Conservation (phyloP, 2,329 filamentous ascomycete species). For the Aspergillus awamori region DNA sequence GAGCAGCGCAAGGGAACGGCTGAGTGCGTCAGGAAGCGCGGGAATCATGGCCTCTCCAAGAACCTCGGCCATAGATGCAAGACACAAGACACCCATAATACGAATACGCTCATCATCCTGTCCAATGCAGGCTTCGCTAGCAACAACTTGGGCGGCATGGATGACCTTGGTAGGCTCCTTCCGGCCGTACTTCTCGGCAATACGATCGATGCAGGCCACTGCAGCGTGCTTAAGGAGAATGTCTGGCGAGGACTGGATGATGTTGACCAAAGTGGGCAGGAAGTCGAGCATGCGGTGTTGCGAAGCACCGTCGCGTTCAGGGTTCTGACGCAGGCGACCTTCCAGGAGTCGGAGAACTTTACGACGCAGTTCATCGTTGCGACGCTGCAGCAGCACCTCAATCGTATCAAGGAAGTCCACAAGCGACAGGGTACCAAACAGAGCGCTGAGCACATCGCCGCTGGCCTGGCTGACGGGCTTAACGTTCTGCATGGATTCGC, state of each 20-base stretch:
- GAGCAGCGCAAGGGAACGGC: slow-evolving; percentile 72
- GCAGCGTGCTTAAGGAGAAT: slow-evolving; percentile 80
- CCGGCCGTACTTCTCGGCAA: slow-evolving; percentile 93
- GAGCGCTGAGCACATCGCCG: slow-evolving; percentile 72
- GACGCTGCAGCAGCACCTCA: slow-evolving; percentile 75
- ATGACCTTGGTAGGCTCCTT: slow-evolving; percentile 79
- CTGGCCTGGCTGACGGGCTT: slow-evolving; percentile 46
- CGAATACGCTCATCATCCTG: slow-evolving; percentile 72
- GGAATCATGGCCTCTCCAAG: slow-evolving; percentile 84
- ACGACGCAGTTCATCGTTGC: slow-evolving; percentile 73
- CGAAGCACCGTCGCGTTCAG: slow-evolving; percentile 68
- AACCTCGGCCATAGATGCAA: slow-evolving; percentile 87
- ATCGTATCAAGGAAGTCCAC: slow-evolving; percentile 87
- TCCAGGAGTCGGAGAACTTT: slow-evolving; percentile 82
- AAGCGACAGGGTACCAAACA: slow-evolving; percentile 84
- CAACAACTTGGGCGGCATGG: slow-evolving; percentile 74
- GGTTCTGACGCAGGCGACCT: slow-evolving; percentile 73
- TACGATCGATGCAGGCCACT: slow-evolving; percentile 87
- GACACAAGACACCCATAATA: slow-evolving; percentile 82
- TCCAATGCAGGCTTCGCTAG: slow-evolving; percentile 74
- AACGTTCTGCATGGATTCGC: slow-evolving; percentile 53
- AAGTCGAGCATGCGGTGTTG: slow-evolving; percentile 75
- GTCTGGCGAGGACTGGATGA: slow-evolving; percentile 73
- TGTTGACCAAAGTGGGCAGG: slow-evolving; percentile 73
- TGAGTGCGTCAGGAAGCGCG: slow-evolving; percentile 74